Conservation (phyloP, 352 stramenopile genomes). For the Achlya hypogyna region DNA sequence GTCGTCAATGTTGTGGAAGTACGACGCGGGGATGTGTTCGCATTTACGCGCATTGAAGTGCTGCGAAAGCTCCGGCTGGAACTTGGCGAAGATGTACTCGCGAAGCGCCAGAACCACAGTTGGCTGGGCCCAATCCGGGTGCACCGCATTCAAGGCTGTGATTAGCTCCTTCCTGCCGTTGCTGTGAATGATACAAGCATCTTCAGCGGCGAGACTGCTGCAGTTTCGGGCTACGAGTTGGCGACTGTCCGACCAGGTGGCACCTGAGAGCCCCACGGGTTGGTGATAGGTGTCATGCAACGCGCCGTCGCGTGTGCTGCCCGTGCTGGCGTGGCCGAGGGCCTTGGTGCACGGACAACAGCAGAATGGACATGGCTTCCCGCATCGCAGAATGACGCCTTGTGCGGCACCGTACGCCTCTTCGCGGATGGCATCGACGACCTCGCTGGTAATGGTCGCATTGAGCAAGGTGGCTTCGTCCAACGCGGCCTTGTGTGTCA, state of each 20-base stretch:
- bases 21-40: too few species aligned
- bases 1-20: too few species aligned
- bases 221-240: neutral
- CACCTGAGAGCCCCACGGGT: neutral
- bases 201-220: neutral
- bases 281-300: neutral
- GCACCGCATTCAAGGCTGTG: neutral
- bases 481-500: neutral
- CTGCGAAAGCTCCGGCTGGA: neutral
- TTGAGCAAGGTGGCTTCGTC: neutral
- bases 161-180: neutral
- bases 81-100: neutral
- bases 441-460: neutral
- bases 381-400: neutral
- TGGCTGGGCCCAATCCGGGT: neutral
- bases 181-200: neutral
- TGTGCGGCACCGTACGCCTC: neutral
- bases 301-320: neutral
- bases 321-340: neutral
- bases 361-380: neutral
- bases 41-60: too few species aligned
- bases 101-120: neutral
- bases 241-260: neutral
- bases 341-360: neutral
- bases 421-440: neutral